Evolutionary conservation across 176 grass and related monocot species (phyloP), one percentile per base, ranked within the genome.

Genomic region (Pontederia crassipes): DNA sequence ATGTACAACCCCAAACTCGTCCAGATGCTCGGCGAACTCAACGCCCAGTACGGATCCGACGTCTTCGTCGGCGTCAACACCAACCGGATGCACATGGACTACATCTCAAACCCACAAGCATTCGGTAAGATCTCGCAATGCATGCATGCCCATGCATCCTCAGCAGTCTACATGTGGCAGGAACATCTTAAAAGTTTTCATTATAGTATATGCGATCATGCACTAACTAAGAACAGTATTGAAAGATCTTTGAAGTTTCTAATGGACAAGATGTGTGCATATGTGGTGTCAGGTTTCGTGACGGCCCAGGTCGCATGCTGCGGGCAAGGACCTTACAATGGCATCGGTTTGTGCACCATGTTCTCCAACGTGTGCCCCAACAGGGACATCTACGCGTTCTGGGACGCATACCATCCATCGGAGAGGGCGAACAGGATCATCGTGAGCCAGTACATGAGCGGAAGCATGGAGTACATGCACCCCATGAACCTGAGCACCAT

Each of bases 401-500:
- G 92, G 92, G 92, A 97, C 67, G 81, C 87, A 0, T 97, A 79
- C 79, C 92, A 97, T 74, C 92, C 92, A 10, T 82, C 83, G 0
- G 92, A 91, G 81, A 71, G 73, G 45, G 92, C 92, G 5, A 91
- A 91, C 81, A 62, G 81, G 20, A 70, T 91, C 57, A 84, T 97
- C 59, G 84, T 85, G 0, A 8, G 58, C 59, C 83, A 97, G 62
- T 85, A 82, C 79, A 78, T 91, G 73, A 46, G 67, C 0, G 92
- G 87, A 0, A 47, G 27, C 0, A 10, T 12, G 4, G 76, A 91
- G 20, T 78, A 76, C 79, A 80, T 97, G 63, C 48, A 73, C 32
- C 92, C 92, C 16, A 79, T 91, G 81, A 97, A 97, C 76, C 80
- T 97, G 32, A 88, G 81, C 71, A 85, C 92, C 67, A 70, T 97